These are phyloP conservation scores for Calonectria leucothoes DNA, from an alignment of 2,329 filamentous ascomycete genomes.

Conservation along the genomic window DNA sequence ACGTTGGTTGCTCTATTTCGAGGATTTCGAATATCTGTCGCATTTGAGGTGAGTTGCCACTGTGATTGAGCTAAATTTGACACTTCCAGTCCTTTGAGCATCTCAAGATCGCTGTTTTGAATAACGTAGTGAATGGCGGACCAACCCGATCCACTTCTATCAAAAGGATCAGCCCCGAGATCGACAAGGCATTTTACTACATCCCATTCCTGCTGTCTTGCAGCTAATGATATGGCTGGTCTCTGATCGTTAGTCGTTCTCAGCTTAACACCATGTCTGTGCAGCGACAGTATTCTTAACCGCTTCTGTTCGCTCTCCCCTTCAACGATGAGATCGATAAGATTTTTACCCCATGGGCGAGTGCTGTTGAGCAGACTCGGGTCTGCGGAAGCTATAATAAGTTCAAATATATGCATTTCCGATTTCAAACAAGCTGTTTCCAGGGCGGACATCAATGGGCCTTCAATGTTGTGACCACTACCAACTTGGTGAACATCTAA, in stretches of 20 bases:
- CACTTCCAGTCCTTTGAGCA: background rate
- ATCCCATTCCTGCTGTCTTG: background rate
- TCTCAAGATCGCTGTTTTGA: rapidly evolving
- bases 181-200: background rate
- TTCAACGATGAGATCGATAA: background rate
- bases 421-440: background rate
- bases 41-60: background rate
- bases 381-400: background rate
- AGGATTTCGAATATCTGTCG: no score
- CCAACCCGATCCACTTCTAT: background rate
- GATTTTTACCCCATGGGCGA: background rate
- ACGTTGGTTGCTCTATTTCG: background rate
- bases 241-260: background rate
- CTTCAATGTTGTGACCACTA: background rate
- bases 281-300: background rate
- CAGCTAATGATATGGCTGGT: background rate
- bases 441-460: background rate
- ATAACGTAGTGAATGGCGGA: background rate
- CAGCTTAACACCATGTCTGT: background rate
- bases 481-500: background rate
- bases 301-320: background rate
- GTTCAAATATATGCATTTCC: background rate
- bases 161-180: background rate
- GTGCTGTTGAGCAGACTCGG: background rate
- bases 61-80: background rate